Base-by-base conservation (phyloP, 495 filamentous ascomycete species). In the Trichoderma asperelloides region DNA sequence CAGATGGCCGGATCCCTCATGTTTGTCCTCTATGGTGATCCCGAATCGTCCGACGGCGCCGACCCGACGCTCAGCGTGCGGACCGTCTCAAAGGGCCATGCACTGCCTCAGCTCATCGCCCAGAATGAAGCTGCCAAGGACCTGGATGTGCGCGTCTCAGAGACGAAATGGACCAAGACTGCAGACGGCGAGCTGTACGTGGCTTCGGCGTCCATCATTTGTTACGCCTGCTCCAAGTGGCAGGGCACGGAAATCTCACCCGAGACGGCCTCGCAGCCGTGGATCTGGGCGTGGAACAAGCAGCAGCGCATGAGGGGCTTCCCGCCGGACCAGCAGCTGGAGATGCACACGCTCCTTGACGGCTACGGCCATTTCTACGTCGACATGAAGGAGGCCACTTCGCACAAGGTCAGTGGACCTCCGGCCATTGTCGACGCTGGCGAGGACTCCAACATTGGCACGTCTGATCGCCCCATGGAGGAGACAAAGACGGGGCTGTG, bases 281-380 rank as follows among this genome's bases (percentile, higher is more conserved):
- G 71, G 67, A 74, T 76, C 55, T 76, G 74, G 74, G 74, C 74
- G 0, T 74, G 71, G 70, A 76, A 76, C 66, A 68, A 67, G 25
- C 60, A 68, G 13, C 74, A 76, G 41, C 51, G 70, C 33, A 72
- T 75, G 45, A 30, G 30, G 3, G 28, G 27, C 39, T 69, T 66
- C 43, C 13, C 65, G 18, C 40, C 60, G 9, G 68, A 73, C 30
- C 68, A 63, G 21, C 67, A 68, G 5, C 66, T 74, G 23, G 41
- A 66, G 3, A 75, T 75, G 74, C 74, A 76, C 47, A 39, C 65
- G 27, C 39, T 65, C 0, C 65, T 63, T 28, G 72, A 71, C 21
- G 72, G 72, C 18, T 72, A 51, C 62, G 72, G 72, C 15, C 21
- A 21, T 5, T 74, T 74, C 65, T 72, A 70, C 55, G 70, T 72